phyloP scores from a whole-genome alignment of 164 flowering plant genomes.

The Umbilicus rupestris region DNA sequence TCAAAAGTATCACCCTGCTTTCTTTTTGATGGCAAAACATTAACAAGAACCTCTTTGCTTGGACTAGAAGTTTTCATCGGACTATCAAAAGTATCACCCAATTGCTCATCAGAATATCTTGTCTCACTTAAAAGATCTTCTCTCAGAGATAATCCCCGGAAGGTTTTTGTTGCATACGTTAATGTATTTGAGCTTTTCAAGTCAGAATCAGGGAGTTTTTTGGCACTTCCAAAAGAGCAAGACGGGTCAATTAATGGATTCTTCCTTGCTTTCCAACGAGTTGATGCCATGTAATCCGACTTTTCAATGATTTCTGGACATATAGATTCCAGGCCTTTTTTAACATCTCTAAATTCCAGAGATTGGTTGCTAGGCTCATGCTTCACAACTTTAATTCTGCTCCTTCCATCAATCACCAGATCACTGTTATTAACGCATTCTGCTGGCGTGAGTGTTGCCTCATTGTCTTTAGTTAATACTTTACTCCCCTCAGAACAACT shows the following conservation, averaged over 20 bases:
- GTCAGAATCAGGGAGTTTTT: background rate
- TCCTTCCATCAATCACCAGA: background rate
- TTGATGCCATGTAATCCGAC: background rate
- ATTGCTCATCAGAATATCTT: background rate
- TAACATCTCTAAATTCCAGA: background rate
- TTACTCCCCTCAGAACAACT: constrained; percentile 7
- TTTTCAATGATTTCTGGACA: background rate
- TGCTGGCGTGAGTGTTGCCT: background rate
- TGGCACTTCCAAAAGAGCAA: background rate
- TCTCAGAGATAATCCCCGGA: background rate
- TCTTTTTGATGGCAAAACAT: constrained; percentile 29
- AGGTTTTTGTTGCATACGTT: background rate
- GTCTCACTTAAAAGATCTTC: background rate
- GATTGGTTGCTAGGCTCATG: background rate
- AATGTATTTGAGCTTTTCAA: background rate
- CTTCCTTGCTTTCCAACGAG: background rate
- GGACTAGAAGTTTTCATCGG: constrained; percentile 13
- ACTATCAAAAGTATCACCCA: constrained; percentile 9
- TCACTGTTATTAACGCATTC: background rate
- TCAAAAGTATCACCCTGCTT: constrained; percentile 17
- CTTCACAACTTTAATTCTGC: background rate
- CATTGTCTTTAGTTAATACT: constrained; percentile 17
- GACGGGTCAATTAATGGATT: background rate
- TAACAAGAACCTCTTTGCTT: constrained; percentile 14
- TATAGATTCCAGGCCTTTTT: background rate